phyloP scores from a whole-genome alignment of 83 land plant genomes.

The Isoetes engelmannii region DNA sequence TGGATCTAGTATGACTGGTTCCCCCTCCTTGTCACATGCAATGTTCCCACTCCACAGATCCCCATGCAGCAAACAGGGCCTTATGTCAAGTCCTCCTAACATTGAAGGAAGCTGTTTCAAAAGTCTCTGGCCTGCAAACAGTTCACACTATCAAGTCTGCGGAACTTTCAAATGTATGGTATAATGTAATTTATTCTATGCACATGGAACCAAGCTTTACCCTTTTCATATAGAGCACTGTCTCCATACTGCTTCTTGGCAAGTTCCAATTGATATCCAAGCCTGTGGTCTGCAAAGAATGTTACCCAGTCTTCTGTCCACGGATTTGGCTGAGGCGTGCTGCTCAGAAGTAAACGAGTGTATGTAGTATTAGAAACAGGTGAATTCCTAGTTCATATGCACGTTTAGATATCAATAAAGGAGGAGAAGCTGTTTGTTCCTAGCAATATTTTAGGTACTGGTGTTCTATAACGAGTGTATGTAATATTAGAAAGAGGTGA shows the following conservation, averaged over 20 bases:
- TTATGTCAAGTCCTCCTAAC: slow-evolving; percentile 55
- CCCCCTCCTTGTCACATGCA: slow-evolving; percentile 62
- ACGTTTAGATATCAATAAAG: too few species aligned
- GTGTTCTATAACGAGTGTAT: not conserved
- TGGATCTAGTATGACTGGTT: slow-evolving; percentile 95
- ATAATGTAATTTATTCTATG: not conserved
- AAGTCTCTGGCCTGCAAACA: slow-evolving; percentile 50
- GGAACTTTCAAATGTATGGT: not conserved
- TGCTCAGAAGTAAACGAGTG: slow-evolving; percentile 12
- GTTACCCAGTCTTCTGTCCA: slow-evolving; percentile 88
- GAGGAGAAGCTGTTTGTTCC: not conserved
- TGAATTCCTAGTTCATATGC: not conserved
- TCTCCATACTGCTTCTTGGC: slow-evolving; percentile 60
- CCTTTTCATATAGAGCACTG: slow-evolving; percentile 64
- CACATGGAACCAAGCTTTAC: slow-evolving; percentile 28
- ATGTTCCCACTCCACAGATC: slow-evolving; percentile 98
- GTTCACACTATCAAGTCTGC: not conserved
- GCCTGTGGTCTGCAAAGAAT: slow-evolving; percentile 75
- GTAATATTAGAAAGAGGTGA: not conserved
- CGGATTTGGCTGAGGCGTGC: slow-evolving; percentile 88
- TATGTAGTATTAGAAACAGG: not conserved
- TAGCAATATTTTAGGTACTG: not conserved
- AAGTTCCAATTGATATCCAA: slow-evolving; percentile 75
- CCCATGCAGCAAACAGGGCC: slow-evolving; percentile 92
- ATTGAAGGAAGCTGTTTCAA: slow-evolving; percentile 49